Percentiles rank a stretch among this genome's conserved stretches.
These are phyloP conservation scores for Hypoxylon sp. DNA, from an alignment of 2,329 filamentous ascomycete species.

Conservation along the genomic window DNA sequence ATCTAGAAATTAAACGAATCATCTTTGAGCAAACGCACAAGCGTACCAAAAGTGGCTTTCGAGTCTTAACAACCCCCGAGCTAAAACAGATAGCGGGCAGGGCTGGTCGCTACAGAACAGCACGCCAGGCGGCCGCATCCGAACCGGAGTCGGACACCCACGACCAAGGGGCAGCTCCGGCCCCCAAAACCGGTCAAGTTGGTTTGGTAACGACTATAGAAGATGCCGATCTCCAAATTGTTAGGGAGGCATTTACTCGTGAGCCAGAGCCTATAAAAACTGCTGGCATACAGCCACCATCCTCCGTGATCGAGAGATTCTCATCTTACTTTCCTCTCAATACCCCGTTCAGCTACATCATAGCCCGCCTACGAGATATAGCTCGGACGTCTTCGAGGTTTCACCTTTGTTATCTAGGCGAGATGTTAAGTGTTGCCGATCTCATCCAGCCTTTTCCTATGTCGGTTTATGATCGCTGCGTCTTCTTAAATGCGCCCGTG, in stretches of 20 bases:
- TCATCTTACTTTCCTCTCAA: constrained; percentile 82
- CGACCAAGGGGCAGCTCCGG: constrained; percentile 30
- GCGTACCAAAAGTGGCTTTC: constrained; percentile 69
- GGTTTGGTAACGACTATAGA: constrained; percentile 87
- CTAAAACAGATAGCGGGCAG: constrained; percentile 96
- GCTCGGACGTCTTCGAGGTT: constrained; percentile 73
- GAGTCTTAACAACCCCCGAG: constrained; percentile 76
- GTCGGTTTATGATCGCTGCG: constrained; percentile 78
- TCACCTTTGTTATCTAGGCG: constrained; percentile 73
- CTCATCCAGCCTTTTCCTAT: constrained; percentile 78
- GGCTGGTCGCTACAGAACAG: constrained; percentile 86
- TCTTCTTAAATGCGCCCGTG: constrained; percentile 79
- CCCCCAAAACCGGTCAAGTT: constrained; percentile 50
- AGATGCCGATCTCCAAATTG: constrained; percentile 70
- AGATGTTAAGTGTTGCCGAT: constrained; percentile 76
- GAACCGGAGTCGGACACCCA: constrained; percentile 20
- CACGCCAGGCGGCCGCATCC: constrained; percentile 63
- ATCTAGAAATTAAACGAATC: constrained; percentile 90
- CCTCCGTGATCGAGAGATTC: constrained; percentile 76
- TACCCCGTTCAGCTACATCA: constrained; percentile 85
- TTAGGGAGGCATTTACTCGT: constrained; percentile 71
- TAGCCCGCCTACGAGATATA: constrained; percentile 79
- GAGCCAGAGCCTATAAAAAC: constrained; percentile 74
- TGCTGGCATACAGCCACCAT: constrained; percentile 81
- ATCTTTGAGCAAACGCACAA: constrained; percentile 86